Percentiles rank a stretch among this genome's conserved stretches.
Conservation (phyloP, 129 eudicot genomes). For the Lonicera japonica region DNA sequence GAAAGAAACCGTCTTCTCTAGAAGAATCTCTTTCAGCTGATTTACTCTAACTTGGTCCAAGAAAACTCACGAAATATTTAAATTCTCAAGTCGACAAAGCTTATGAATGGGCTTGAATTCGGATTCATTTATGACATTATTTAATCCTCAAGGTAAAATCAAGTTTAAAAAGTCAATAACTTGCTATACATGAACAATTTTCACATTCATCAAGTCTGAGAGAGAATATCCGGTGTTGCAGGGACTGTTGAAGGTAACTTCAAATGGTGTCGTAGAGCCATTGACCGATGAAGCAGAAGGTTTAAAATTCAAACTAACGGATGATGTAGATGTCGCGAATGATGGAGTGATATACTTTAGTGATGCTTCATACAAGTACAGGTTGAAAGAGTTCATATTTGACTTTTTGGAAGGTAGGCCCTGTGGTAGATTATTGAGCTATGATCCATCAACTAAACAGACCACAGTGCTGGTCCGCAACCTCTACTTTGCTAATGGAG, state of each 20-base stretch:
- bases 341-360: slow-evolving; percentile 78
- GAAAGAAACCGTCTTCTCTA: too few species aligned
- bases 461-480: slow-evolving; percentile 59
- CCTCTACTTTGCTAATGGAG: slow-evolving; percentile 79
- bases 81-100: too few species aligned
- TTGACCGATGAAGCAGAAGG: slow-evolving; percentile 87
- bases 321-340: slow-evolving; percentile 47
- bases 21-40: too few species aligned
- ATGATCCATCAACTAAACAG: slow-evolving; percentile 52
- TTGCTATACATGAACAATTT: too few species aligned
- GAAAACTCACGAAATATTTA: too few species aligned
- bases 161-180: too few species aligned
- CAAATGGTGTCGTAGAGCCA: slow-evolving; percentile 40
- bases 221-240: slow-evolving; percentile 10
- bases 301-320: slow-evolving; percentile 53
- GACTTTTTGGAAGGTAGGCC: slow-evolving; percentile 67
- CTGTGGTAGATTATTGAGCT: slow-evolving; percentile 76
- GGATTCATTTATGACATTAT: too few species aligned
- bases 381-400: slow-evolving; percentile 6
- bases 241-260: slow-evolving; percentile 71
- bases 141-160: too few species aligned
- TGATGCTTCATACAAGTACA: slow-evolving; percentile 68
- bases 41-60: too few species aligned
- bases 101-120: too few species aligned
- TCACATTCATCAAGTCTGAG: too few species aligned